Evolutionary conservation across 768 basidiomycete genomes (phyloP).

Genomic region (Russula ochroleuca): DNA sequence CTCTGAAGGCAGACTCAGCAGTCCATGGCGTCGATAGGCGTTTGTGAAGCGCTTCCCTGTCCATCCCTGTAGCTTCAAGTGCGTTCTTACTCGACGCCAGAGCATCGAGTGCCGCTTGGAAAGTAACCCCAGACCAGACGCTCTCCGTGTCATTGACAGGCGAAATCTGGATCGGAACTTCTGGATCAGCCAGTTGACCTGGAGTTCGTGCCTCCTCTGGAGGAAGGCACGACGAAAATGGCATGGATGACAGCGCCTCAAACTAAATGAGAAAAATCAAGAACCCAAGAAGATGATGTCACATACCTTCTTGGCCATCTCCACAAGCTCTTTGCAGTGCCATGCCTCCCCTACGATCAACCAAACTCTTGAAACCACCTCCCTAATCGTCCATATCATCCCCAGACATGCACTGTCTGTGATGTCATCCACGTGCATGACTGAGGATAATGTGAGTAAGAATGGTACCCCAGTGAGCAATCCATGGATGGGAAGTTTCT

Average conservation of each 20-base stretch:
- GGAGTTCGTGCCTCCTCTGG: background rate
- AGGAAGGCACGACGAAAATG: constrained; percentile 17
- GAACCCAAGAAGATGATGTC: background rate
- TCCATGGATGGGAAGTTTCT: constrained; percentile 69
- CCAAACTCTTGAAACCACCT: constrained; percentile 64
- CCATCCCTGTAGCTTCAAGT: constrained; percentile 25
- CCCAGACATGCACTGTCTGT: constrained; percentile 39
- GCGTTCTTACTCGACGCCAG: constrained; percentile 15
- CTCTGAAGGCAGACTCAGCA: constrained; percentile 64
- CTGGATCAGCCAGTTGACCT: constrained; percentile 15
- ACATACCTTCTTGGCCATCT: constrained; percentile 54
- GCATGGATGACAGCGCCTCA: constrained; percentile 22
- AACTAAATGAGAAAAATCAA: background rate
- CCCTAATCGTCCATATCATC: constrained; percentile 54
- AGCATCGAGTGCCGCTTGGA: constrained; percentile 12
- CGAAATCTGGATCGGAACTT: constrained; percentile 15
- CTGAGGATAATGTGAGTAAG: constrained; percentile 68
- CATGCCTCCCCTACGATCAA: constrained; percentile 64
- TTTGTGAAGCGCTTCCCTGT: constrained; percentile 22
- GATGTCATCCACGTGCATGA: constrained; percentile 42
- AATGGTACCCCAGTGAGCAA: constrained; percentile 79
- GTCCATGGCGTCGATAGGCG: constrained; percentile 49
- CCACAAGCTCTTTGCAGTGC: constrained; percentile 53
- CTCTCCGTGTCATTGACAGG: constrained; percentile 1
- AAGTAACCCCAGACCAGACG: constrained; percentile 20